Evolutionary conservation across 805 yeast species (phyloP), one percentile per base, ranked within the genome.

Genomic region (Nakazawaea ernobii): DNA sequence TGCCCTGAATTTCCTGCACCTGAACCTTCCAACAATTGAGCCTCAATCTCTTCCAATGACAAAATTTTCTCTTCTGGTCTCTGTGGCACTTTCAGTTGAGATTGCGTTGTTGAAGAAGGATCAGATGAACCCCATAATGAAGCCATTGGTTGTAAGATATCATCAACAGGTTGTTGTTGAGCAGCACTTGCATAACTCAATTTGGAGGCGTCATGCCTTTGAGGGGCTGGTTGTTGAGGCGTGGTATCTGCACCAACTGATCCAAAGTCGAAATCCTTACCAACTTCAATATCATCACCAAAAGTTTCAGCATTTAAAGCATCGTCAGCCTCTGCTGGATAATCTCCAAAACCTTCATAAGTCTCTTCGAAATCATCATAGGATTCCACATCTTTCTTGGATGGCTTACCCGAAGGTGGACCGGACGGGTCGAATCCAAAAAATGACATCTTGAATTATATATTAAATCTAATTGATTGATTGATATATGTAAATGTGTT

Each of bases 311-410:
- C 86, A 59, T 87, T 86, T 55, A 84, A 73, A 35, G 85, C 94
- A 60, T 88, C 96, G 42, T 84, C 91, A 30, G 77, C 84, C 49
- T 80, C 86, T 32, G 72, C 75, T 42, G 69, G 73, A 53, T 55
- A 65, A n/a, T 80, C 86, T 6, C 88, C 95, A 47, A 84, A 73
- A 2, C 92, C 91, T 48, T 81, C 86, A 63, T 86, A 86, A 15
- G 92, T 82, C 32, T 89, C 95, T 57, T 89, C 95, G 60, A 88
- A 89, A 60, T 86, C 90, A 60, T 86, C 90, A 61, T 79, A 72
- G 8, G 77, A 66, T 41, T 73, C 72, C 36, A 57, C 46, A 26
- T 58, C 54, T 32, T 54, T 52, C 45, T 54, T 52, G 9, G 52
- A 36, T 6, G 66, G 59, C 8, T 69, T 55, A 8, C 68, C 78